These are phyloP conservation scores for Vigna nakashimae DNA, from an alignment of 306 rosid species.

Conservation along the genomic window DNA sequence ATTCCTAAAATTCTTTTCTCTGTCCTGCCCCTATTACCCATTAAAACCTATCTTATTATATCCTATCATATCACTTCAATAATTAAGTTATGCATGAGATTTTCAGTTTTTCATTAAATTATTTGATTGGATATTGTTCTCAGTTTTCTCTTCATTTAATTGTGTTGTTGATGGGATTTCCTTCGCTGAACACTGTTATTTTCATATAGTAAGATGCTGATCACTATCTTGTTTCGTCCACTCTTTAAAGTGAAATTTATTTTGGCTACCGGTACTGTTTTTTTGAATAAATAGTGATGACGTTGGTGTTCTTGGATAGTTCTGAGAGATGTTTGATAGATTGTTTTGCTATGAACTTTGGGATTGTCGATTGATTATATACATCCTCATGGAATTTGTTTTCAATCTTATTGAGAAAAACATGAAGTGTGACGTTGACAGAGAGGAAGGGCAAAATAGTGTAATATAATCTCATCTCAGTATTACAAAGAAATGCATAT, in stretches of 20 bases:
- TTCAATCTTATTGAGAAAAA: slow-evolving; percentile 12
- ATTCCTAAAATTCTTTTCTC: too few species aligned
- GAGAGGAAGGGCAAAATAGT: slow-evolving; percentile 6
- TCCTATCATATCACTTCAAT: not conserved
- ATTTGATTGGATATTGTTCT: slow-evolving; percentile 12
- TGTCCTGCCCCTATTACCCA: too few species aligned
- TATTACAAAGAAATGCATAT: slow-evolving; percentile 27
- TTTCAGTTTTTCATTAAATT: slow-evolving; percentile 22
- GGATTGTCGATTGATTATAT: slow-evolving; percentile 16
- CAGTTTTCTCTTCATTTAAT: slow-evolving; percentile 11
- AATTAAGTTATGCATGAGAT: slow-evolving; percentile 20
- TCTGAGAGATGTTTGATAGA: not conserved
- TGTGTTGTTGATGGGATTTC: slow-evolving; percentile 27
- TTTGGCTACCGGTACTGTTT: not conserved
- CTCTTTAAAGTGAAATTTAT: not conserved
- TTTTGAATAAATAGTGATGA: slow-evolving; percentile 1
- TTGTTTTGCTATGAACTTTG: slow-evolving; percentile 31
- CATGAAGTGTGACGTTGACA: slow-evolving; percentile 22
- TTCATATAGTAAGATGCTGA: slow-evolving; percentile 16
- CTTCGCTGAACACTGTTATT: slow-evolving; percentile 14
- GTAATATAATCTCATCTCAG: slow-evolving; percentile 6
- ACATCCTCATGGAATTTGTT: not conserved
- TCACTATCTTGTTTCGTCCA: slow-evolving; percentile 27
- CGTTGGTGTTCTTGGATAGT: slow-evolving; percentile 22
- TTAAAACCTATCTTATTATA: too few species aligned